Evolutionary conservation across 345 rosid genomes (phyloP).

Genomic region (Theobroma cacao): DNA sequence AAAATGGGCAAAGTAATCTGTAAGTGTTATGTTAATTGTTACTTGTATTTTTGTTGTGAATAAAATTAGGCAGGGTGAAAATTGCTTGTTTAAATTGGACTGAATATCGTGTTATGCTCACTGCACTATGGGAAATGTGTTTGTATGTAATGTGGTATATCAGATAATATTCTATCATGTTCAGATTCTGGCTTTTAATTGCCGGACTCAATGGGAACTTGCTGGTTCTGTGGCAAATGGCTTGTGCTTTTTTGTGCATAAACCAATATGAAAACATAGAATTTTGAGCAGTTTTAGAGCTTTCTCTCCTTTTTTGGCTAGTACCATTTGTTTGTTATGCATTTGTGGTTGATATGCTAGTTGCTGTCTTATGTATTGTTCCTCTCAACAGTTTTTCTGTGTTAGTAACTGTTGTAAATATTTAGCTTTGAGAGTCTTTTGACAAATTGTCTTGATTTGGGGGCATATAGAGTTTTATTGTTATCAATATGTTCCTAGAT

Average conservation of each 20-base stretch:
- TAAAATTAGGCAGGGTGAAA: not conserved
- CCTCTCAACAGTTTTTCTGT: not conserved
- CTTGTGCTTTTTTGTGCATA: not conserved
- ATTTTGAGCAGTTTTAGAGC: not conserved
- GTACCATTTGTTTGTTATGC: not conserved
- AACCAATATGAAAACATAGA: not conserved
- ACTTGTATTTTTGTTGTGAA: not conserved
- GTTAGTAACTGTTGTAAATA: not conserved
- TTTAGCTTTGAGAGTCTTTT: not conserved
- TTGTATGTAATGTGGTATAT: not conserved
- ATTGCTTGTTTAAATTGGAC: not conserved
- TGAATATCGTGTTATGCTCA: not conserved
- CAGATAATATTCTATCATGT: not conserved
- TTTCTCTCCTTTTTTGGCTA: not conserved
- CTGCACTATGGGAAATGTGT: not conserved
- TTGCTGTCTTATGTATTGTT: not conserved
- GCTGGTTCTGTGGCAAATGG: not conserved
- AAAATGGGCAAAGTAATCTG: not conserved
- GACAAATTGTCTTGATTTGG: not conserved
- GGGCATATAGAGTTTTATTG: not conserved
- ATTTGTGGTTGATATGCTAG: not conserved
- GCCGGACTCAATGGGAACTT: not conserved
- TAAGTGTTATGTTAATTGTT: not conserved
- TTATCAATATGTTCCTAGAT: not conserved
- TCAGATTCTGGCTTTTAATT: not conserved